Base-by-base conservation (phyloP, 768 basidiomycete genomes). In the Tulasnella sp. region DNA sequence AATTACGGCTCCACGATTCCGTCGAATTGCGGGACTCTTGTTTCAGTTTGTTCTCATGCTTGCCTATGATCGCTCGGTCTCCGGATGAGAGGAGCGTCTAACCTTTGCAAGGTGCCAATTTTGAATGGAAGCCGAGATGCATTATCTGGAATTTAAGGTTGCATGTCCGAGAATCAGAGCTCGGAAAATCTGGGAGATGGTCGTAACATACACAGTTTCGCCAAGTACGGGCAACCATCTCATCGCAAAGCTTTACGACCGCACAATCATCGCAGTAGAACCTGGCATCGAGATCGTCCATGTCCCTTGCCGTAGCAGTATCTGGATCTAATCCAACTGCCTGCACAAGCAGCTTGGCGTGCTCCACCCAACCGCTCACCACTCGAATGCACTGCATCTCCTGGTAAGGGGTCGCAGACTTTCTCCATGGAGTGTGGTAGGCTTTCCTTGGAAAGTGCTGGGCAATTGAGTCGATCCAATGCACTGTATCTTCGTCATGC, bases 191-290 rank as follows among this genome's bases (percentile, higher is more conserved):
- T 31, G 36, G 6, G 1, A 36, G 16, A 6, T 31, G 31, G 18
- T 19, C 9, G 5, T 27, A 68, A 31, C 75, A 1, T 75, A 75
- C 75, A 10, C 75, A 44, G 38, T 75, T 75, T 44, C 75, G 75
- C 75, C 75, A 75, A 38, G 19, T 75, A 12, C 75, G 44, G 9
- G 75, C 75, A 9, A 75, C 9, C 38, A 34, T 6, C 44, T 75
- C 75, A 14, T 27, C 31, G 38, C 40, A 34, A 14, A 34, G 62
- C 12, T 34, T 34, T n/a, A 34, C 14, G 3, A 27, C 1, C 34
- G 76, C 27, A 38, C 76, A 77, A 21, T 52, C 76, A 34, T 77
- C 46, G 58, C 76, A 77, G 56, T 77, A 77, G 24, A 77, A 62
- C 36, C 76, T 48, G 2, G 76, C 68, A 38, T 77, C 19, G 8